phyloP scores from a whole-genome alignment of 495 filamentous ascomycete genomes.

The Lasiosphaeriaceae sp. region DNA sequence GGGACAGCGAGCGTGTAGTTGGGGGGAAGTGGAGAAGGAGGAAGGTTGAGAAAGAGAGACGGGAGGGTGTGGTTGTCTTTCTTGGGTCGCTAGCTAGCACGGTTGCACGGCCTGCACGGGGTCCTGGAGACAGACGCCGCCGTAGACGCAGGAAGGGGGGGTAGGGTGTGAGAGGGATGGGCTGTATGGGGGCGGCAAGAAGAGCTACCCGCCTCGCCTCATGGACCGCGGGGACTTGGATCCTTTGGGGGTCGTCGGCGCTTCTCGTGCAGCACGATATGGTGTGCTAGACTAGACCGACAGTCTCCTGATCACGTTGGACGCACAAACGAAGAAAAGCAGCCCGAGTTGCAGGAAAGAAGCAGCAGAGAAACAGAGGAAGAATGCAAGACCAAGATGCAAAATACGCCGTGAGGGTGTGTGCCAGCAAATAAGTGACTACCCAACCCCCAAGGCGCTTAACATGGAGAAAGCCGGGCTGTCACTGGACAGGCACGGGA shows the following conservation, averaged over 20 bases:
- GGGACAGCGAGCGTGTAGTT: slow-evolving; percentile 5
- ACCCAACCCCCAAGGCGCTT: slow-evolving; percentile 29
- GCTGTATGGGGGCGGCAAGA: slow-evolving; percentile 33
- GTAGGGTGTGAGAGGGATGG: slow-evolving; percentile 11
- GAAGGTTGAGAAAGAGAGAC: slow-evolving; percentile 27
- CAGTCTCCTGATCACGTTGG: slow-evolving; percentile 1
- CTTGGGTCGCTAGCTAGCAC: slow-evolving; percentile 18
- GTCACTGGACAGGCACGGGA: slow-evolving; percentile 28
- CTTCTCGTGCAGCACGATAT: slow-evolving; percentile 31
- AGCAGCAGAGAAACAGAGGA: slow-evolving; percentile 8
- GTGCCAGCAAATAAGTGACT: slow-evolving; percentile 25
- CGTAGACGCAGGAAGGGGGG: slow-evolving; percentile 31
- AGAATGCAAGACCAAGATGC: slow-evolving; percentile 9
- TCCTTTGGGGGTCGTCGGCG: slow-evolving; percentile 23
- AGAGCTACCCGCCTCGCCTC: slow-evolving; percentile 29
- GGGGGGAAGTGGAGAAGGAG: slow-evolving; percentile 23
- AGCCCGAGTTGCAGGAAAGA: slow-evolving; percentile 3
- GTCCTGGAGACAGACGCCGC: slow-evolving; percentile 32
- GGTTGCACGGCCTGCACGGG: slow-evolving; percentile 23
- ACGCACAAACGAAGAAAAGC: slow-evolving; percentile 2
- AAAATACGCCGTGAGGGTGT: slow-evolving; percentile 18
- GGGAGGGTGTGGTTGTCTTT: slow-evolving; percentile 15
- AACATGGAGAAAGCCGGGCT: slow-evolving; percentile 19
- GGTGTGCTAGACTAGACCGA: background rate
- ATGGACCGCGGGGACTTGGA: slow-evolving; percentile 12